Conservation (phyloP, 176 grass and related monocot species). For the Leersia perrieri region DNA sequence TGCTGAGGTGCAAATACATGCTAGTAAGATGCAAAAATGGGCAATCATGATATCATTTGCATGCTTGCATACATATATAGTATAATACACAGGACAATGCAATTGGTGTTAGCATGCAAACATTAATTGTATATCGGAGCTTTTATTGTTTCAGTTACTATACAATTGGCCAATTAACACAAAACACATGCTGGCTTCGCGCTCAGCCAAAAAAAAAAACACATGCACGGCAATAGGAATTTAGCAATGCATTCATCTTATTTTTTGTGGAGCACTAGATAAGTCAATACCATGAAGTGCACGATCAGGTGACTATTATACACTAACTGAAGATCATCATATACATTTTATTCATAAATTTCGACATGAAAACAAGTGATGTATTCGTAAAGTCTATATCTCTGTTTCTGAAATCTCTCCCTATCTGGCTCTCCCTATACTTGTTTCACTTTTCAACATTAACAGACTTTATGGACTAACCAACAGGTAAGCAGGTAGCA, state of each 20-base stretch:
- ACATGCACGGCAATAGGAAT: constrained; percentile 10
- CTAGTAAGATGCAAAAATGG: background rate
- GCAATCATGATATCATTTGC: background rate
- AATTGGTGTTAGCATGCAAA: background rate
- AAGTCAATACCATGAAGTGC: background rate
- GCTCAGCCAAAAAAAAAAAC: background rate
- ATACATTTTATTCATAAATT: background rate
- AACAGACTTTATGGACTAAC: background rate
- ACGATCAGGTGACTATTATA: background rate
- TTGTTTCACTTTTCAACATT: background rate
- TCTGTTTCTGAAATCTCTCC: background rate
- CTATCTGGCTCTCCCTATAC: too few species aligned
- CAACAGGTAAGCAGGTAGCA: too few species aligned
- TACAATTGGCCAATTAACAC: background rate
- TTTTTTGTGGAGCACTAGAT: background rate
- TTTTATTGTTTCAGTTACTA: background rate
- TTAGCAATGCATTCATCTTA: background rate
- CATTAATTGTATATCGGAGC: background rate
- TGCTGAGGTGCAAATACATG: background rate
- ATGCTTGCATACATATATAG: background rate
- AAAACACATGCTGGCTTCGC: background rate
- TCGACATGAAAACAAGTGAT: background rate
- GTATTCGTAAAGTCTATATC: background rate
- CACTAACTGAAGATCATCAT: background rate
- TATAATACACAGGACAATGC: background rate